These are phyloP conservation scores for Candida berthetii DNA, from an alignment of 805 yeast genomes.

Conservation along the genomic window DNA sequence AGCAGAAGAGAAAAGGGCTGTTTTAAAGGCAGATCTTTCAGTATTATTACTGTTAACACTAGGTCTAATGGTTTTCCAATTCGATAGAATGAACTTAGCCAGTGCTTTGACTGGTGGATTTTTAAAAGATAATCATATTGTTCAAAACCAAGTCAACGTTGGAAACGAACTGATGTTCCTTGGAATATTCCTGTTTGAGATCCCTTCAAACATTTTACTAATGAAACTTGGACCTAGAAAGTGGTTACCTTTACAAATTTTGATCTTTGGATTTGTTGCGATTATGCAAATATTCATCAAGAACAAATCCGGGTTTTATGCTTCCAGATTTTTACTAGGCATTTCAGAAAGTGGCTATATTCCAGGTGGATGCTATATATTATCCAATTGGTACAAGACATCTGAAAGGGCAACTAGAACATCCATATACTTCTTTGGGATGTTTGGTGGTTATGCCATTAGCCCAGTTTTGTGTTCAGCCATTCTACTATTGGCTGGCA, in stretches of 20 bases:
- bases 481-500: slow-evolving; percentile 41
- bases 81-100: slow-evolving; percentile 48
- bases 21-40: slow-evolving; percentile 43
- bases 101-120: slow-evolving; percentile 54
- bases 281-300: slow-evolving; percentile 39
- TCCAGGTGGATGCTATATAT: slow-evolving; percentile 50
- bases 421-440: slow-evolving; percentile 53
- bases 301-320: slow-evolving; percentile 33
- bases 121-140: slow-evolving; percentile 39
- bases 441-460: slow-evolving; percentile 33
- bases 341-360: slow-evolving; percentile 57
- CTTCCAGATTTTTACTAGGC: slow-evolving; percentile 45
- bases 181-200: slow-evolving; percentile 46
- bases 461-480: slow-evolving; percentile 47
- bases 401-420: slow-evolving; percentile 44
- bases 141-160: slow-evolving; percentile 47
- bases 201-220: slow-evolving; percentile 57
- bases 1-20: slow-evolving; percentile 40
- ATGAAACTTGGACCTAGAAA: slow-evolving; percentile 53
- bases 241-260: slow-evolving; percentile 54
- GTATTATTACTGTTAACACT: slow-evolving; percentile 50
- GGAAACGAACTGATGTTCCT: slow-evolving; percentile 50
- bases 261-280: slow-evolving; percentile 51
- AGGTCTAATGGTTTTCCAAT: slow-evolving; percentile 48
- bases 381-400: slow-evolving; percentile 55